Evolutionary conservation across 345 rosid genomes (phyloP), one percentile per base, ranked within the genome.

Genomic region (Crucihimalaya himalaica): DNA sequence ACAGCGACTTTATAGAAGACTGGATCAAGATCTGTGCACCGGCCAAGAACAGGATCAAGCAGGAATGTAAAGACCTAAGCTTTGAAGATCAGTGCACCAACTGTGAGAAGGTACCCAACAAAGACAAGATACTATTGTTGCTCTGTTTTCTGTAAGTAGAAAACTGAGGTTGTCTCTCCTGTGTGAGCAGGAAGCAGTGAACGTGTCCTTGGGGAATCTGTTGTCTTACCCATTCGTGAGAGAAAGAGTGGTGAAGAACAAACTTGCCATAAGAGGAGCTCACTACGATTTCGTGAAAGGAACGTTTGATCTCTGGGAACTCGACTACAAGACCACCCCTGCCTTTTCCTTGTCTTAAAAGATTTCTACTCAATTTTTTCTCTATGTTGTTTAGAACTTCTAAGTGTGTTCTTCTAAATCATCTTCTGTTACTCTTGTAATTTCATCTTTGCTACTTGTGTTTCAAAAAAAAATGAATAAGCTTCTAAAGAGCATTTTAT

Each of bases 1-100:
- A 43, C 86, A 95, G 99, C 32, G 96, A 95, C 4, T 95, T 95
- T 78, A 92, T 95, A 23, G 99, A 90, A 63, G 58, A 88, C 21
- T 95, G 98, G 99, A 88, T 95, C 67, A 77, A 83, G 47, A 92
- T 95, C 46, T 85, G 99, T 65, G 68, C 91, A 29, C 39, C 90
- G 0, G 98, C 99, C 29, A 92, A 81, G 85, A 61, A 77, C 61
- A 95, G 77, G 85, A 88, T 90, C 82, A 86, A 89, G 75, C 45
- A 83, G 28, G 89, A 85, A 29, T 51, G 31, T 53, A 69, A 34
- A 42, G 77, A 52, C 40, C 48, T 84, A 60, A 80, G 72, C 66
- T 88, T 84, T 3, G 88, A 61, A 1, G 97, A 95, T 66, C 96
- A 88, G 70, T 92, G 99, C 83, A 32, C 65, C 31, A 79, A 83